A percentile compares a stretch with the other conserved stretches of the same genome.
Evolutionary conservation across 2,329 filamentous ascomycete genomes (phyloP).

Genomic region (Emydomyces testavorans): DNA sequence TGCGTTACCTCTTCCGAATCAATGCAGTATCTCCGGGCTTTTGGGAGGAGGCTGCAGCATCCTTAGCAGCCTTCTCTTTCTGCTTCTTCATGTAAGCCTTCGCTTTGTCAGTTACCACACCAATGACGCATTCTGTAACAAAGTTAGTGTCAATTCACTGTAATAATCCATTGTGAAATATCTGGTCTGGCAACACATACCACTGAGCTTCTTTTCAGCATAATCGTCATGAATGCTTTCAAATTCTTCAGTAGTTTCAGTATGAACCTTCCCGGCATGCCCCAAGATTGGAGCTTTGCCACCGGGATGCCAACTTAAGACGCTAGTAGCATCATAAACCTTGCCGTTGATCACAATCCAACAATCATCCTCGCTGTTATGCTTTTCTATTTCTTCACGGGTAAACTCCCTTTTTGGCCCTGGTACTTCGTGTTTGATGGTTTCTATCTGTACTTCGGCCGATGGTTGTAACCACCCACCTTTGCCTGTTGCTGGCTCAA

Average conservation of each 20-base stretch:
- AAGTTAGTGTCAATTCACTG: too few relatives aligned
- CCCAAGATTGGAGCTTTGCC: slow-evolving; percentile 39
- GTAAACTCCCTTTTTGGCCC: slow-evolving; percentile 43
- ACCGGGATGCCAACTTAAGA: slow-evolving; percentile 41
- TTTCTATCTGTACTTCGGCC: slow-evolving; percentile 36
- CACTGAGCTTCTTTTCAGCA: slow-evolving; percentile 40
- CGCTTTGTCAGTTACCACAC: slow-evolving; percentile 41
- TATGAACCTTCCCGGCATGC: slow-evolving; percentile 42
- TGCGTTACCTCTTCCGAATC: slow-evolving; percentile 24
- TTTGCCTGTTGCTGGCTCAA: slow-evolving; percentile 34
- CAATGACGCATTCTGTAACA: slow-evolving; percentile 39
- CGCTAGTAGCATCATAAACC: slow-evolving; percentile 41
- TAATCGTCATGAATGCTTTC: slow-evolving; percentile 42
- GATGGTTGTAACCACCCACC: slow-evolving; percentile 44
- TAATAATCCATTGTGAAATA: neutral
- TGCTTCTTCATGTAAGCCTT: slow-evolving; percentile 38
- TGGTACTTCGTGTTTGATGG: slow-evolving; percentile 35
- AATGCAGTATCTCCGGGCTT: slow-evolving; percentile 27
- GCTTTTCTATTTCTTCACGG: slow-evolving; percentile 44
- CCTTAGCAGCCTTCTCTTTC: slow-evolving; percentile 33
- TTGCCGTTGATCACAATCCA: slow-evolving; percentile 45
- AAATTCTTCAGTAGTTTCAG: slow-evolving; percentile 41
- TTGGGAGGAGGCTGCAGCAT: slow-evolving; percentile 23
- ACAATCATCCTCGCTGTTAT: slow-evolving; percentile 39
- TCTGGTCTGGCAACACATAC: slow-evolving; percentile 18